Evolutionary conservation across 2,329 filamentous ascomycete species (phyloP), one percentile per base, ranked within the genome.

Genomic region (Penicillium sp.): DNA sequence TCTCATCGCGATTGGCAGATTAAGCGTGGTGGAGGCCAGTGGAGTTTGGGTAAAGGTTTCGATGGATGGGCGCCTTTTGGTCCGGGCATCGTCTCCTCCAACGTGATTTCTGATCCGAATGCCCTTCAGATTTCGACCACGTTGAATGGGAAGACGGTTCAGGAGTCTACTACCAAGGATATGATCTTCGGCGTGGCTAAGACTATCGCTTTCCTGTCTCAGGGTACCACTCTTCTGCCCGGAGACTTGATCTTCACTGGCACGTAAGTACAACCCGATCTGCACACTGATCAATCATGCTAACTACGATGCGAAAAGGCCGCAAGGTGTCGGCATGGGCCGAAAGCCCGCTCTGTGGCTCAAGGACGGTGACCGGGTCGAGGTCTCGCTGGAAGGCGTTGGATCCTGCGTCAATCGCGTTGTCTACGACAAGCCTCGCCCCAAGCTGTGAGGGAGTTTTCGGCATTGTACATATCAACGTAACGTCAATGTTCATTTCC

Each of bases 1-100:
- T 88, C 84, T 9, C 86, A 89, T 70, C 81, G 87, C 35, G 85
- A 88, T 56, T 90, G 86, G 84, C 86, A 89, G 69, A 68, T 87
- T 52, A 79, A 83, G 66, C 78, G 76, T 35, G 84, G 84, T 13
- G 83, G 83, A 13, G 79, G 83, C 1, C 86, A 89, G 69, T 88
- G 85, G 84, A 79, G 78, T 0, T 71, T 87, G 12, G 86, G 85
- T 32, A 89, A 89, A 67, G 82, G 84, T 3, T 89, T 88, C 56
- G 86, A 89, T 67, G 83, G 82, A 12, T 89, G 86, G 83, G 86
- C 84, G 4, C 87, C 86, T 0, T 85, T 81, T 58, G 86, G 87
- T 0, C 87, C 87, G 0, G 85, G 81, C 1, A 87, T 89, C 55
- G 85, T 88, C 6, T 79, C 78, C 42, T 69, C 70, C 32, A 69